phyloP scores from a whole-genome alignment of 1,139 yeast genomes.

The Ashbya aceris region DNA sequence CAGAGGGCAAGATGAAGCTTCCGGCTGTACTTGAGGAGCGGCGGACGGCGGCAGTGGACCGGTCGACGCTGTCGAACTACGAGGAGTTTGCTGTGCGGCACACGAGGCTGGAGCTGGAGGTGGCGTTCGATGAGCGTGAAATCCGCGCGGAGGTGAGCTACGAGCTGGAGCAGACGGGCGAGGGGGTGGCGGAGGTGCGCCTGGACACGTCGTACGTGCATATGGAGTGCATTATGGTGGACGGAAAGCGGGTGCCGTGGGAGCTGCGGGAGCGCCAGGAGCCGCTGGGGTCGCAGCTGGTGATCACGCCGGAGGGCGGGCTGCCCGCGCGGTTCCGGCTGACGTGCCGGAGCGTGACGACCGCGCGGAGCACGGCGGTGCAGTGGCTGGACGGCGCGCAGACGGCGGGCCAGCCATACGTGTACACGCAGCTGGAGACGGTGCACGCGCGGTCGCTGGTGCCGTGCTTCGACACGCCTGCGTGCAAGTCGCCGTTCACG shows the following conservation, averaged over 20 bases:
- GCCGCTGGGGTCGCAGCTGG: constrained; percentile 60
- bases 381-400: constrained; percentile 75
- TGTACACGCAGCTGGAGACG: constrained; percentile 87
- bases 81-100: constrained; percentile 38
- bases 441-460: constrained; percentile 82
- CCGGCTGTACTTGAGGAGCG: constrained; percentile 20
- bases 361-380: constrained; percentile 69
- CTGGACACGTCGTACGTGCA: constrained; percentile 64
- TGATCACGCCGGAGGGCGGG: constrained; percentile 27
- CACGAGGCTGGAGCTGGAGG: constrained; percentile 45
- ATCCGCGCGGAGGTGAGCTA: constrained; percentile 51
- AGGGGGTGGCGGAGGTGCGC: constrained; percentile 32
- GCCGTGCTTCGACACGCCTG: constrained; percentile 90
- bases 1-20: constrained; percentile 7
- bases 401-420: constrained; percentile 71
- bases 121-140: constrained; percentile 45
- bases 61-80: constrained; percentile 72
- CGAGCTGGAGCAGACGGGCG: constrained; percentile 31
- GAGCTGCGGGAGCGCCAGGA: constrained; percentile 42
- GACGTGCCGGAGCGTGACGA: constrained; percentile 51
- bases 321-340: constrained; percentile 28
- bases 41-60: constrained; percentile 43
- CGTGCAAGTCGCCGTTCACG: constrained; percentile 59
- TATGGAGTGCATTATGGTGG: constrained; percentile 39
- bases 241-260: constrained; percentile 34